Conservation (phyloP, 176 grass and related monocot species). For the Ensete ventricosum region DNA sequence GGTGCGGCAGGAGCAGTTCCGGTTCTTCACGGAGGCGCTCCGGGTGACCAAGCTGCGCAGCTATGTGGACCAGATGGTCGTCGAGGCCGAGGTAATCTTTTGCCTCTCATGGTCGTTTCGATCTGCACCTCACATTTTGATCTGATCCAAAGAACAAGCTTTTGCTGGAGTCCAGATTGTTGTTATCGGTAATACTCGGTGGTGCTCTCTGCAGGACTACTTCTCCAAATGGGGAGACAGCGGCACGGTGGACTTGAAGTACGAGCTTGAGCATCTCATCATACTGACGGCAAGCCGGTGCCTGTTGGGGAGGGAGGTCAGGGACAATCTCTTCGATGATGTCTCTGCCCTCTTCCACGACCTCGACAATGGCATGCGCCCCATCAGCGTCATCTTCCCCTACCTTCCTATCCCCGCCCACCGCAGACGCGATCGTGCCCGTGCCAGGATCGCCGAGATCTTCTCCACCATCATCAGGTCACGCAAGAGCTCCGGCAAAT, state of each 20-base stretch:
- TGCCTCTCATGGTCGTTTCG: background rate
- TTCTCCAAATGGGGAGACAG: conserved; percentile 97
- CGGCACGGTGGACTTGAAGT: conserved; percentile 85
- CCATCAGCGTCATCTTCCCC: conserved; percentile 86
- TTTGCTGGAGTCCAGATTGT: background rate
- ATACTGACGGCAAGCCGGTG: conserved; percentile 93
- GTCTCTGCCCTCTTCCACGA: conserved; percentile 96
- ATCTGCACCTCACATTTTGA: background rate
- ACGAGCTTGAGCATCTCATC: conserved; percentile 95
- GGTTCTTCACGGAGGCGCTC: conserved; percentile 84
- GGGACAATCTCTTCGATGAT: conserved; percentile 93
- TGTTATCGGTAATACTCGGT: background rate
- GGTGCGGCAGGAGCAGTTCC: conserved; percentile 77
- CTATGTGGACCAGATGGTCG: conserved; percentile 80
- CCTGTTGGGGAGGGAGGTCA: conserved; percentile 81
- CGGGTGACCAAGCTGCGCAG: conserved; percentile 58
- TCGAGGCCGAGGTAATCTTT: conserved; percentile 56
- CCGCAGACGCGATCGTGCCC: conserved; percentile 55
- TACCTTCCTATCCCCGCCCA: conserved; percentile 85
- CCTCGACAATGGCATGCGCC: conserved; percentile 89
- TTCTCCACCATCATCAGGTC: conserved; percentile 82
- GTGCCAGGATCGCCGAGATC: conserved; percentile 65
- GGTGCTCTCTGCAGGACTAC: conserved; percentile 19
- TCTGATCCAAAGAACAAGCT: background rate
- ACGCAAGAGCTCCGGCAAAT: conserved; percentile 64